These are phyloP conservation scores for Pinus tabuliformis DNA, from an alignment of 75 land plant genomes.

Conservation along the genomic window DNA sequence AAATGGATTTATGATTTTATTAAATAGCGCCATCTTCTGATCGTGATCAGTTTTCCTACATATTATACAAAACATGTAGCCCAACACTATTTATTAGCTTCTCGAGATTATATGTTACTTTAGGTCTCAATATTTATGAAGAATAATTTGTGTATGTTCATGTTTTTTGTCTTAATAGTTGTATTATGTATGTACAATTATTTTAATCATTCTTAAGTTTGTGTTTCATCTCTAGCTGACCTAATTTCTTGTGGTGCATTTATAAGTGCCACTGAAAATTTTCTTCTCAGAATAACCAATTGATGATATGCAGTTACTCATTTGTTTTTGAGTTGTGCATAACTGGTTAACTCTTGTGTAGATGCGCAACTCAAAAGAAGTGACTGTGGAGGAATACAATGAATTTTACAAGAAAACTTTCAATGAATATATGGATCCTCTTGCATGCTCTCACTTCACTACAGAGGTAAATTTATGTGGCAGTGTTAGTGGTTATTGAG, in stretches of 20 bases:
- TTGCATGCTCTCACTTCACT: slow-evolving; percentile 93
- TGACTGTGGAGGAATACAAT: slow-evolving; percentile 89
- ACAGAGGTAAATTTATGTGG: slow-evolving; percentile 68
- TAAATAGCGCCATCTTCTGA: no score
- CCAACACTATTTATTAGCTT: no score
- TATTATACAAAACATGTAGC: no score
- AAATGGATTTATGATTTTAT: no score
- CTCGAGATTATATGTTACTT: no score
- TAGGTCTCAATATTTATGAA: no score
- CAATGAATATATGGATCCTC: slow-evolving; percentile 90
- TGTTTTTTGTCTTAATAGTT: no score
- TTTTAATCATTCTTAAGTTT: no score
- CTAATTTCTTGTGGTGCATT: not conserved
- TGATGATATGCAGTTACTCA: not conserved
- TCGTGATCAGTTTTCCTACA: no score
- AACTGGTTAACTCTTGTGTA: slow-evolving; percentile 14
- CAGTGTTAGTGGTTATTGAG: not conserved
- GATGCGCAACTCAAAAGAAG: slow-evolving; percentile 88
- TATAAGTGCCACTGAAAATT: not conserved
- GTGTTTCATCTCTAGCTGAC: not conserved
- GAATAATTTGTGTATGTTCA: no score
- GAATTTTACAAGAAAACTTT: slow-evolving; percentile 93
- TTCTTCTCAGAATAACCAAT: no score
- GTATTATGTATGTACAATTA: no score
- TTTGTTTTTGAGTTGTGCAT: not conserved